phyloP scores from a whole-genome alignment of 805 yeast species.

The Teunomyces gatunensis region DNA sequence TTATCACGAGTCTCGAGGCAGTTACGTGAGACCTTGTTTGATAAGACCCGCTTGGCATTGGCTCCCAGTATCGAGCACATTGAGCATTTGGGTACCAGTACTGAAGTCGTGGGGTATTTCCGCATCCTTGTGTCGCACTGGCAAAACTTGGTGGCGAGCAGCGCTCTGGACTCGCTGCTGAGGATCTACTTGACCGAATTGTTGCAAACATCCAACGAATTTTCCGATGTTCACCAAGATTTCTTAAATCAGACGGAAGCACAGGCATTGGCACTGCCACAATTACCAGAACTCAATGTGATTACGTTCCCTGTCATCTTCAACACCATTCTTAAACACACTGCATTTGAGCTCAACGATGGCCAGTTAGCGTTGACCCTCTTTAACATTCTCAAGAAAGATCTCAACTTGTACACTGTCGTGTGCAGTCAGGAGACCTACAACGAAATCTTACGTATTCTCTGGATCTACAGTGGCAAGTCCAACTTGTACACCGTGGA shows the following conservation, averaged over 20 bases:
- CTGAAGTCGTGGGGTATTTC: slow-evolving; percentile 18
- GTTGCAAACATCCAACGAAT: slow-evolving; percentile 11
- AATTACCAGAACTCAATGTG: slow-evolving; percentile 27
- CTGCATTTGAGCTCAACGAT: slow-evolving; percentile 26
- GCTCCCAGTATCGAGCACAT: slow-evolving; percentile 22
- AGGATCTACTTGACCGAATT: slow-evolving; percentile 13
- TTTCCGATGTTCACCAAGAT: slow-evolving; percentile 16
- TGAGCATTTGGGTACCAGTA: slow-evolving; percentile 9
- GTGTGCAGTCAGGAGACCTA: slow-evolving; percentile 41
- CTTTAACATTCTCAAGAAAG: slow-evolving; percentile 33
- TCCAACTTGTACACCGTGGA: slow-evolving; percentile 34
- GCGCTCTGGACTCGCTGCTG: slow-evolving; percentile 6
- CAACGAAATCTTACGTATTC: slow-evolving; percentile 34
- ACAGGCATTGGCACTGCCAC: slow-evolving; percentile 17
- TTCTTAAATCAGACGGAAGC: slow-evolving; percentile 15
- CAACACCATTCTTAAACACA: slow-evolving; percentile 27
- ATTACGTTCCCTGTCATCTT: slow-evolving; percentile 36
- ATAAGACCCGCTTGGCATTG: slow-evolving; percentile 16
- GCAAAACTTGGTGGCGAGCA: slow-evolving; percentile 7
- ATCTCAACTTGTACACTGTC: slow-evolving; percentile 31
- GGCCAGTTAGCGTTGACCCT: slow-evolving; percentile 36
- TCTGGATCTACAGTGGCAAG: slow-evolving; percentile 41
- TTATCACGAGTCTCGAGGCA: slow-evolving; percentile 9
- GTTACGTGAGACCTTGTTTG: slow-evolving; percentile 15
- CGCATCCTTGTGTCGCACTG: slow-evolving; percentile 13